Base-by-base conservation (phyloP, 768 basidiomycete genomes). In the Leccinum sublutescens region DNA sequence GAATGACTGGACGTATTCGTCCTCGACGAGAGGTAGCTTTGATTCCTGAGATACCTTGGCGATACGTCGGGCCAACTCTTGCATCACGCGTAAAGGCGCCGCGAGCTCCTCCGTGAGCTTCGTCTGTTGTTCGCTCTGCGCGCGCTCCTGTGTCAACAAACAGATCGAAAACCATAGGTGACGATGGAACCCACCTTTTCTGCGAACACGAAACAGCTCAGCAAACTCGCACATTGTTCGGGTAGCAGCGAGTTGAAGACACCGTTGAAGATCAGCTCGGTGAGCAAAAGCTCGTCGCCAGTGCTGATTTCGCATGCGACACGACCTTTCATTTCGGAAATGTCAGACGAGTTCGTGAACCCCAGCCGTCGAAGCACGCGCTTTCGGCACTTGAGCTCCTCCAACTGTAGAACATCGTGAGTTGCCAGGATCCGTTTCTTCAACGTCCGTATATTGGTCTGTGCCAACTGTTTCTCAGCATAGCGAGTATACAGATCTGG, bases 231-330 rank as follows among this genome's bases (percentile, higher is more conserved):
- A 68, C 89, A 93, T 58, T 98, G 93, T 66, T 98, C 95, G 0
- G 97, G 96, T 1, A 82, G 78, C 51, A 99, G 74, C 3, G 90
- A 71, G 68, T 97, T 98, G 82, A 99, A 99, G 21, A 87, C 89
- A 57, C 97, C 97, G 61, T 97, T 94, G 81, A 99, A 98, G 59
- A 99, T 88, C 68, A 99, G 82, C 74, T 98, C 97, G 1, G 97
- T 99, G 62, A 99, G 80, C 34, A 99, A 80, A 54, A 99, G 77
- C 76, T 99, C 97, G 68, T 99, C 97, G 7, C 97, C 97, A 2
- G 95, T 88, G 70, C 91, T 94, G 75, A 99, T 98, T 76, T 99
- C 97, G 71, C 97, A 99, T 17, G 97, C 97, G 1, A 99, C 96
- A 40, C 97, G 82, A 1, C 97, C 97, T 77, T 99, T 99, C 83